A percentile compares a stretch with the other conserved stretches of the same genome.
Evolutionary conservation across 495 filamentous ascomycete genomes (phyloP).

Genomic region (Aspergillus carlsbadensis): DNA sequence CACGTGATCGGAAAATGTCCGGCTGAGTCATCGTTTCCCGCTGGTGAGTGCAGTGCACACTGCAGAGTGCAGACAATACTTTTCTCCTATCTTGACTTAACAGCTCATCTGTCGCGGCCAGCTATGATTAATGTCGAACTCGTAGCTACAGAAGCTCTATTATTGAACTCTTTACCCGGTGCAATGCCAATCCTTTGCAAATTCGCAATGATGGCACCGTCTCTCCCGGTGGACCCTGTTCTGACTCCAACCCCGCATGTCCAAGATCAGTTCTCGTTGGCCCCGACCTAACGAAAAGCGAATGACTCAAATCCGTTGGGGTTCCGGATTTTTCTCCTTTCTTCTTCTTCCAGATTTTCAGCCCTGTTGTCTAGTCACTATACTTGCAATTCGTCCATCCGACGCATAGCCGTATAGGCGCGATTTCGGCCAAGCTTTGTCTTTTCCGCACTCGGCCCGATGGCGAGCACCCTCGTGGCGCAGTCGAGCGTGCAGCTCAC

Average conservation of each 20-base stretch:
- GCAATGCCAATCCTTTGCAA: neutral
- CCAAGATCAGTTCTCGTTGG: neutral
- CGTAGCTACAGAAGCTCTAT: too few species aligned
- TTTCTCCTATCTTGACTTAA: too few species aligned
- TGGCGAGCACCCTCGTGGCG: slow-evolving; percentile 23
- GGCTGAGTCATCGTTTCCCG: slow-evolving; percentile 4
- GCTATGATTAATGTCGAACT: too few species aligned
- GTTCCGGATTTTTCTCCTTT: slow-evolving; percentile 14
- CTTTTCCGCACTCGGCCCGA: neutral
- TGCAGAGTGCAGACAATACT: too few species aligned
- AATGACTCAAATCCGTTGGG: slow-evolving; percentile 14
- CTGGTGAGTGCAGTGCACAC: too few species aligned
- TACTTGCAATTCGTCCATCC: neutral
- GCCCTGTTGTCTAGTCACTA: neutral
- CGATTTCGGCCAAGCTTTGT: neutral
- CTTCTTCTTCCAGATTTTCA: neutral
- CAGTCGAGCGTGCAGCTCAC: slow-evolving; percentile 18
- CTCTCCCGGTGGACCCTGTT: neutral
- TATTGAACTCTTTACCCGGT: neutral
- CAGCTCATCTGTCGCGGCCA: too few species aligned
- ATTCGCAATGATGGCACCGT: too few species aligned
- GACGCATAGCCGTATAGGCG: neutral
- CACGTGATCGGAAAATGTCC: slow-evolving; percentile 5
- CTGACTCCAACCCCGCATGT: slow-evolving; percentile 15
- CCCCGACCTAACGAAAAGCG: neutral